Percentiles rank a stretch among this genome's conserved stretches.
Conservation (phyloP, 129 eudicot species). For the Pittosporum tobira region DNA sequence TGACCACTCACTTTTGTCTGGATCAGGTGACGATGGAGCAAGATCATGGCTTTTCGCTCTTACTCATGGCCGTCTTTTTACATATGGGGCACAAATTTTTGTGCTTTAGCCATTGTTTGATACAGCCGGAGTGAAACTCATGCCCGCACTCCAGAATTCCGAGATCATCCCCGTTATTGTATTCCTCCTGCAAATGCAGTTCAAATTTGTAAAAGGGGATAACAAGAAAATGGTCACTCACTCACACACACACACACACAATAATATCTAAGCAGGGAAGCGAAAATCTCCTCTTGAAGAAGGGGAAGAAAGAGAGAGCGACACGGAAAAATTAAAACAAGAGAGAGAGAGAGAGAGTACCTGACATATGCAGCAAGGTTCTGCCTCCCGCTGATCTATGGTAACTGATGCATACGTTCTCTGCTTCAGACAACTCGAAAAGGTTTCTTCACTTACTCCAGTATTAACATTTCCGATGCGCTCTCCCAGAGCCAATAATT, state of each 20-base stretch:
- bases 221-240: no score
- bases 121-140: slow-evolving; percentile 61
- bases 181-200: slow-evolving; percentile 51
- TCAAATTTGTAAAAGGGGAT: neutral
- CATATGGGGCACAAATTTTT: slow-evolving; percentile 89
- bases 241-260: no score
- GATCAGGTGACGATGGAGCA: slow-evolving; percentile 1
- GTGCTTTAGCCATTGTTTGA: slow-evolving; percentile 79
- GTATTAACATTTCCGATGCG: slow-evolving; percentile 86
- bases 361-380: slow-evolving; percentile 89
- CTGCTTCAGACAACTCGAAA: slow-evolving; percentile 38
- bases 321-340: neutral
- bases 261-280: neutral
- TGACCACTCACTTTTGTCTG: slow-evolving; percentile 5
- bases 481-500: slow-evolving; percentile 81
- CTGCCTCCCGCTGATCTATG: slow-evolving; percentile 35
- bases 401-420: slow-evolving; percentile 17
- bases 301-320: no score
- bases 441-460: slow-evolving; percentile 68
- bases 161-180: slow-evolving; percentile 52
- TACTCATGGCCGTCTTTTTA: slow-evolving; percentile 51
- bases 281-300: neutral
- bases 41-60: slow-evolving; percentile 6
- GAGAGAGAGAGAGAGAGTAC: slow-evolving; percentile 19
- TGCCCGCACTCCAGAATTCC: slow-evolving; percentile 83